Conservation (phyloP, 106 monocot species). For the Posidonia australis region DNA sequence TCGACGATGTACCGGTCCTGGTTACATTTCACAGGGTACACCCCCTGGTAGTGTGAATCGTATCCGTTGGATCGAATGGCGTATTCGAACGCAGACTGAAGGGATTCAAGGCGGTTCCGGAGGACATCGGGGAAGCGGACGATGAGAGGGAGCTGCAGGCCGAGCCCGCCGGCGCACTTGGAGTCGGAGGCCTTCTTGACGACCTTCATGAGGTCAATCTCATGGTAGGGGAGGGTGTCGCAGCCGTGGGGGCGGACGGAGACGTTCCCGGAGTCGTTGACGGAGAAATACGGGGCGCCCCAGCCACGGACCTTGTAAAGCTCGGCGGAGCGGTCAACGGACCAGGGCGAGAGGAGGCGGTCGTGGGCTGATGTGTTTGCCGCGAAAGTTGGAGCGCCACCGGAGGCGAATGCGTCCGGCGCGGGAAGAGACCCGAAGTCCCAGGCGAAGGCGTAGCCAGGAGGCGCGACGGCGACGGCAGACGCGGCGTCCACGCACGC, state of each 20-base stretch:
- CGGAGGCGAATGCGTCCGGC: conserved; percentile 56
- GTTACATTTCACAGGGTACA: conserved; percentile 96
- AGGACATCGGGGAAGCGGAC: conserved; percentile 83
- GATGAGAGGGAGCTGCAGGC: conserved; percentile 76
- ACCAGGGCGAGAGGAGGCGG: conserved; percentile 24
- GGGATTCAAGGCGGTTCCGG: conserved; percentile 61
- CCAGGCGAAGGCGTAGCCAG: conserved; percentile 40
- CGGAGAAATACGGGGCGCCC: conserved; percentile 88
- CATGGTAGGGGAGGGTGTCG: conserved; percentile 64
- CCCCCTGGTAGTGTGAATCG: conserved; percentile 67
- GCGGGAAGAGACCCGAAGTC: conserved; percentile 50
- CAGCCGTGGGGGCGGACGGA: conserved; percentile 52
- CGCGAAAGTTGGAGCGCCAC: conserved; percentile 35
- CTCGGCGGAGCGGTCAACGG: conserved; percentile 57
- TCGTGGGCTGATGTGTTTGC: background rate
- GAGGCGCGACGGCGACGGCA: conserved; percentile 15
- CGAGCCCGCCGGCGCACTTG: conserved; percentile 61
- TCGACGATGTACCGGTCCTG: conserved; percentile 83
- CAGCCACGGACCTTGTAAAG: conserved; percentile 86
- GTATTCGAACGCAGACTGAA: conserved; percentile 70
- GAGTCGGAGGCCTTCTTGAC: conserved; percentile 61
- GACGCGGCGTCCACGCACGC: conserved; percentile 55
- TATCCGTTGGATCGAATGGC: conserved; percentile 69
- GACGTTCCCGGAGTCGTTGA: conserved; percentile 69
- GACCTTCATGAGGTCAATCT: conserved; percentile 88